Evolutionary conservation across 2,329 filamentous ascomycete genomes (phyloP).

Genomic region (Aureobasidium lini): DNA sequence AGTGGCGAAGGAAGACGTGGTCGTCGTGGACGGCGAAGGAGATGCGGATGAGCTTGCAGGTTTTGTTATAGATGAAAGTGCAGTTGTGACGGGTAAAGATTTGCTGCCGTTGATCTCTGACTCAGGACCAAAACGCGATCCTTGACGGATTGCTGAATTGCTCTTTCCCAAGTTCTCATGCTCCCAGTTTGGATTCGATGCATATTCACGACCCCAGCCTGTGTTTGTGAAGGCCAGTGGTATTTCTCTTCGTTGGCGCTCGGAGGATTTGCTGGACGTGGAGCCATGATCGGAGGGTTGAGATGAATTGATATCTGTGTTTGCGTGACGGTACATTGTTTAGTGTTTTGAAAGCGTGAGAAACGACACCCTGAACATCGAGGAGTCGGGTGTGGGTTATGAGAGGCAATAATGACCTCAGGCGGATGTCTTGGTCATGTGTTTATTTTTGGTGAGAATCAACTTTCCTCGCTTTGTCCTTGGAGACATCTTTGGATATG

Average conservation of each 20-base stretch:
- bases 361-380: neutral
- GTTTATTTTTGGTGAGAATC: neutral
- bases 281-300: neutral
- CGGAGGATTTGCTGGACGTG: neutral
- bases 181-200: neutral
- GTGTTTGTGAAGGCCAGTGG: conserved; percentile 11
- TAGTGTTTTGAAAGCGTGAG: neutral
- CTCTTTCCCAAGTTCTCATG: neutral
- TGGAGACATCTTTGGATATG: no score
- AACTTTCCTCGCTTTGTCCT: no score
- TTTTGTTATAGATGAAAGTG: neutral
- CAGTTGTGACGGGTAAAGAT: neutral
- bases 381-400: neutral
- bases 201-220: neutral
- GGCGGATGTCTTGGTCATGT: neutral
- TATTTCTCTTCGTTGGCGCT: neutral
- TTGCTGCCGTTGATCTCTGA: neutral
- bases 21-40: no score
- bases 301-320: neutral
- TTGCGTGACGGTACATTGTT: conserved; percentile 3
- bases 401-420: neutral
- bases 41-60: no score
- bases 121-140: neutral
- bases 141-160: neutral
- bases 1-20: no score